These are phyloP conservation scores for Myxozyma neotropica DNA, from an alignment of 805 yeast genomes.

Conservation along the genomic window DNA sequence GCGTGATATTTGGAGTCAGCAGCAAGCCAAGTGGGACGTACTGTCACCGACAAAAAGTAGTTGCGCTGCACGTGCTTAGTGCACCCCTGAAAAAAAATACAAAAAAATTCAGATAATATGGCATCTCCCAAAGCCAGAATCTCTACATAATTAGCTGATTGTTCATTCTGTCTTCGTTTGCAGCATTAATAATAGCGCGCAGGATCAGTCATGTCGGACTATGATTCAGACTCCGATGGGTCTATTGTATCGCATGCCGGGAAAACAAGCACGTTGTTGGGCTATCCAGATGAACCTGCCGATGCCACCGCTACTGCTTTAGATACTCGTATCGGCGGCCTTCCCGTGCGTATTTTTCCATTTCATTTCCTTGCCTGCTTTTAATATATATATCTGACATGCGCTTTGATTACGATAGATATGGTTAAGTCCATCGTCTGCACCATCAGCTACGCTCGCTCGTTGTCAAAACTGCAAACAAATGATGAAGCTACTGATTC, in stretches of 20 bases:
- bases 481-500: slow-evolving; percentile 68
- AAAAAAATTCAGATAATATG: too few species aligned
- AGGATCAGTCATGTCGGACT: slow-evolving; percentile 28
- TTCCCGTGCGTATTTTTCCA: slow-evolving; percentile 52
- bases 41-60: too few species aligned
- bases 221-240: slow-evolving; percentile 32
- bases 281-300: slow-evolving; percentile 40
- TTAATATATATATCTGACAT: too few species aligned
- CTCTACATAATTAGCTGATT: background rate
- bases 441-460: slow-evolving; percentile 55
- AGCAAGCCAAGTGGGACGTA: too few species aligned
- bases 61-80: too few species aligned
- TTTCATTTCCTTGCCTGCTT: too few species aligned
- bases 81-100: too few species aligned
- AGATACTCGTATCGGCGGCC: slow-evolving; percentile 84
- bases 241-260: slow-evolving; percentile 15
- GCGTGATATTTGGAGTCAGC: too few species aligned
- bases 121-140: too few species aligned
- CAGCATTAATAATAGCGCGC: too few species aligned
- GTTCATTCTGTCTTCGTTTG: background rate
- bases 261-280: slow-evolving; percentile 43
- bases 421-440: slow-evolving; percentile 66
- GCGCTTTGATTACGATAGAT: too few species aligned
- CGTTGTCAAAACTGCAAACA: slow-evolving; percentile 68
- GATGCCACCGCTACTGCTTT: slow-evolving; percentile 33